Evolutionary conservation across 1,284 basidiomycete genomes (phyloP), one percentile per base, ranked within the genome.

Genomic region (Microbotryum saponariae): DNA sequence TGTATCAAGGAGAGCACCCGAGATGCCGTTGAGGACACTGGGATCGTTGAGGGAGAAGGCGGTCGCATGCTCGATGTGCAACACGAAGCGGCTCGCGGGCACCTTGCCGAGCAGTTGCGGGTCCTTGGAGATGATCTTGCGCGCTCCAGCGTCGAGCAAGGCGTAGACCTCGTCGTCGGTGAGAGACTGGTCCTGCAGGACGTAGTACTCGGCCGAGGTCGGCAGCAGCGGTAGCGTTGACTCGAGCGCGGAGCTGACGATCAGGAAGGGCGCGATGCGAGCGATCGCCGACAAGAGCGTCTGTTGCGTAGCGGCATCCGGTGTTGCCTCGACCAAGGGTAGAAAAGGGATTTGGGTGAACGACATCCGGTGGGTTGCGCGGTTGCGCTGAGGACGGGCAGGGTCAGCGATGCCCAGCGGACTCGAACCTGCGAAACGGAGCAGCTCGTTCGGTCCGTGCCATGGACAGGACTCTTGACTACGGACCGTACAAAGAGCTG

Each of bases 1-100:
- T 2, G 85, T 84, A 73, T 88, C 88, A 72, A 89, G 81, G 56
- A 89, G 78, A 6, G 89, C 85, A 60, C 86, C 87, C 44, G 86
- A 87, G 55, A 90, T 83, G 86, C 78, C 69, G 78, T 86, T 23
- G 31, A 70, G 58, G 45, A 70, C 46, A 4, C 65, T 60, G 10
- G 59, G 52, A 53, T 63, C 65, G 74, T 85, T 82, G 33, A 92
- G 83, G 37, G 88, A 84, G 65, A 82, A 86, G 66, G 83, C 82
- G 70, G 82, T 87, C 58, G 79, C 82, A 49, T 85, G 83, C 70
- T 87, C 85, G 52, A 92, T 79, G 42, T 87, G 79, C 50, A 92
- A 80, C 52, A 89, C 76, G 53, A 94, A 77, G 37, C 90, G 82
- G 33, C 87, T 82, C 3, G 83, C 75, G 6, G 89, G 86, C n/a